Base-by-base conservation (phyloP, 192 early-diverging fungal genomes). In the Linnemannia elongata region DNA sequence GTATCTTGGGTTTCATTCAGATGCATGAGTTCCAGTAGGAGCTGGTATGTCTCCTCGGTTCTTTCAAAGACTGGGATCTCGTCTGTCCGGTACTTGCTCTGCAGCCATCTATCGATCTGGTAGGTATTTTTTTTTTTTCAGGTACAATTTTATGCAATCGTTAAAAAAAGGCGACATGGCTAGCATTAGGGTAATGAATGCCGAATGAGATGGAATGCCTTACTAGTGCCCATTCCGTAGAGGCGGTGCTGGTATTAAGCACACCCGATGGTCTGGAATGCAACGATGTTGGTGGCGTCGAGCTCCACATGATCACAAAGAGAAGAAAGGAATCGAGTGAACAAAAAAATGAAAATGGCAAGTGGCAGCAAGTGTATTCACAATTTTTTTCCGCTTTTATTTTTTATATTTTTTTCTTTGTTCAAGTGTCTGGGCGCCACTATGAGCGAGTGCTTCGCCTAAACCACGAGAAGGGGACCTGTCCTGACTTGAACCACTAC, bases 41-140 rank as follows among this genome's bases (percentile, higher is more conserved):
- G 2, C 30, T 77, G 47, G 5, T 44, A 55, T 1, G 83, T 69
- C 30, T 70, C 78, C 8, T 68, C 69, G 1, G 79, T 80, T n/a
- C 83, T 69, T 39, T 86, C 83, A 74, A 86, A 86, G 38, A 20
- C 10, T 15, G 83, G 83, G 41, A 80, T n/a, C 1, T 44, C 71
- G 22, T 81, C 69, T 1, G 6, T 24, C 27, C 52, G 47, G 42
- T 80, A 86, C 38, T 80, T 80, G 13, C 55, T 74, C 74, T 76
- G 57, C 20, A 86, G 44, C 83, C 83, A 86, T 6, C 69, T 54
- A 57, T 86, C 79, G 69, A 86, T 81, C 83, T 85, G 17, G 3
- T 24, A 27, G 42, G 30, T 44, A 49, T 36, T 33, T 2, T 47
- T 39, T 24, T 20, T 18, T 75, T 75, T 35, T 66, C 60, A 66